A percentile compares a stretch with the other conserved stretches of the same genome.
These are phyloP conservation scores for Talaromyces sp. DNA, from an alignment of 2,329 filamentous ascomycete genomes.

Conservation along the genomic window DNA sequence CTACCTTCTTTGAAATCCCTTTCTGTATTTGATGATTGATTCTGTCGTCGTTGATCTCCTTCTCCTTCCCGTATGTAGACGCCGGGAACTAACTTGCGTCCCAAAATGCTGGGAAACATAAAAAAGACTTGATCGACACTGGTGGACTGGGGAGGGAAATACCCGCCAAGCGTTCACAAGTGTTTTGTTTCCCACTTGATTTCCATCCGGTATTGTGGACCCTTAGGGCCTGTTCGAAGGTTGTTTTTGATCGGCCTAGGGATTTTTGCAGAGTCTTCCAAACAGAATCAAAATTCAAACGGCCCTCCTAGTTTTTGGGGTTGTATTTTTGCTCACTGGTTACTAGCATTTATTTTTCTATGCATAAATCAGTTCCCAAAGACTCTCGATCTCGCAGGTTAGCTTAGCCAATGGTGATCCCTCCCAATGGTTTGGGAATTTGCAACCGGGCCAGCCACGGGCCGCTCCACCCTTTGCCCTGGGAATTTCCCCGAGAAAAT, in stretches of 20 bases:
- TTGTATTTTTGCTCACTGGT: too few species aligned
- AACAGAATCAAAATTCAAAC: too few species aligned
- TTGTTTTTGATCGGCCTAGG: too few species aligned
- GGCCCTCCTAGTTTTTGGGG: too few species aligned
- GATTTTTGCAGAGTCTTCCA: too few species aligned
- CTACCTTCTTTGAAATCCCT: neutral
- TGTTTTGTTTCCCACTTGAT: neutral
- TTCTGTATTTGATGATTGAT: neutral
- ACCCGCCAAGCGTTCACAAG: neutral
- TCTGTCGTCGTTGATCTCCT: neutral
- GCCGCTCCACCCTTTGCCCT: conserved; percentile 19
- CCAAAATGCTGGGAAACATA: neutral
- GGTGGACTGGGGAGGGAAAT: too few species aligned
- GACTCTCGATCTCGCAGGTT: neutral
- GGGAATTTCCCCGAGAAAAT: conserved; percentile 9
- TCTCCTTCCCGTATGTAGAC: neutral
- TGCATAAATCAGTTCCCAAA: neutral
- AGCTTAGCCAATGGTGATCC: conserved; percentile 30
- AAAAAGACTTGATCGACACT: neutral
- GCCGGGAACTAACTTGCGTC: neutral
- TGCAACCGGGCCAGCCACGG: conserved; percentile 21
- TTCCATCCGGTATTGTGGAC: neutral
- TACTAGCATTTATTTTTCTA: neutral
- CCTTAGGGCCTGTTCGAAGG: neutral
- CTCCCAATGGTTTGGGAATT: conserved; percentile 35